Evolutionary conservation across 2,329 filamentous ascomycete species (phyloP).

Genomic region (Pseudocercospora fijiensis): DNA sequence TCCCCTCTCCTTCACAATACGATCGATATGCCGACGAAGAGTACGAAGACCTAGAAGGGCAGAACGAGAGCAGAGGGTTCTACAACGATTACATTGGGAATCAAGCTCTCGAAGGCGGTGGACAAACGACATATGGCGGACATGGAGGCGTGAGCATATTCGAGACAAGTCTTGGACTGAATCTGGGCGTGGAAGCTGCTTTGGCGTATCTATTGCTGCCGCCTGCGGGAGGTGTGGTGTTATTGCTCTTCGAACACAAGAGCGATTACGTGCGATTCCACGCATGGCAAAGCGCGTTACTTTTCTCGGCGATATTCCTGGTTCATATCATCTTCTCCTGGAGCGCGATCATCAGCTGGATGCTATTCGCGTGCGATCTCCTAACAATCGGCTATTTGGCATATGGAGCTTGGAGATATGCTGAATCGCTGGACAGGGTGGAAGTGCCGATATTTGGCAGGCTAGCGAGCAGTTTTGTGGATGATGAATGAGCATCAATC

Average conservation of each 20-base stretch:
- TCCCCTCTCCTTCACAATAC: slow-evolving; percentile 40
- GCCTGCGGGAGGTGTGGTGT: slow-evolving; percentile 77
- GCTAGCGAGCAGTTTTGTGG: slow-evolving; percentile 83
- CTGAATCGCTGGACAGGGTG: slow-evolving; percentile 65
- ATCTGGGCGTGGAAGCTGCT: slow-evolving; percentile 86
- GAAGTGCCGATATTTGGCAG: slow-evolving; percentile 85
- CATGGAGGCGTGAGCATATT: slow-evolving; percentile 67
- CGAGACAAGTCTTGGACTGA: slow-evolving; percentile 81
- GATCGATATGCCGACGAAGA: slow-evolving; percentile 29
- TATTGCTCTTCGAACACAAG: slow-evolving; percentile 86
- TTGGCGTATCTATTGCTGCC: slow-evolving; percentile 84
- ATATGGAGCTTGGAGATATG: slow-evolving; percentile 79
- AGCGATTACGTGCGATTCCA: slow-evolving; percentile 98
- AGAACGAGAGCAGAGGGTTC: slow-evolving; percentile 24
- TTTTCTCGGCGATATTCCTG: slow-evolving; percentile 55
- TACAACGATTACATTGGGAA: slow-evolving; percentile 36
- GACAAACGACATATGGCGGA: slow-evolving; percentile 31
- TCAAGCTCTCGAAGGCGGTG: slow-evolving; percentile 30
- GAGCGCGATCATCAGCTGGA: slow-evolving; percentile 79
- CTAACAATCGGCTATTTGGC: slow-evolving; percentile 73
- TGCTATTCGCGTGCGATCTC: slow-evolving; percentile 75
- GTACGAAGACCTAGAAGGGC: slow-evolving; percentile 35
- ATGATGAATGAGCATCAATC: slow-evolving; percentile 66
- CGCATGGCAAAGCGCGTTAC: slow-evolving; percentile 71
- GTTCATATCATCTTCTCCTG: slow-evolving; percentile 84